Evolutionary conservation across 371 early-diverging fungal genomes (phyloP), one percentile per base, ranked within the genome.

Genomic region (Actinomucor elegans): DNA sequence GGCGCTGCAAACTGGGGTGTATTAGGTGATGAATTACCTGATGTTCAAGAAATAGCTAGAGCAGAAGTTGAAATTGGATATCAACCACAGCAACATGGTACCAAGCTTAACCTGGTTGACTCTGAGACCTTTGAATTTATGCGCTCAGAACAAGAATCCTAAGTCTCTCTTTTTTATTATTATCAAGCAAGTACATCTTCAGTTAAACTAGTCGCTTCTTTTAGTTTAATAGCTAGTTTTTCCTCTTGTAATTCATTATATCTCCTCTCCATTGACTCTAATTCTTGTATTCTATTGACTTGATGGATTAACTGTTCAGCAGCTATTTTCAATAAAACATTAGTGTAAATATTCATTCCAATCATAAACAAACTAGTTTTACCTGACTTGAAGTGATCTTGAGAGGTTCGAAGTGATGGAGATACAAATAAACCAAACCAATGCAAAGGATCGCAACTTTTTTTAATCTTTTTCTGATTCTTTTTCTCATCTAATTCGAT

Each of bases 391-490:
- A 81, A 81, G 45, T 72, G 71, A 2, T 60, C 57, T 50, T 86
- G 86, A 2, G 81, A 70, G 7, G 69, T 66, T 29, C 77, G 69
- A 38, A 86, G 64, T 8, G 79, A 71, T 1, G 84, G 74, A 40
- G 86, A 80, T 17, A 82, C 84, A 21, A 86, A 71, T 47, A 83
- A 45, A 5, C 86, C 86, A 69, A 84, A 86, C 86, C 86, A 86
- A 58, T 80, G 67, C 34, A 86, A 49, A 48, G 86, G 86, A 59
- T 86, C 66, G 9, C 60, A 44, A 14, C 21, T 57, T 29, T 52
- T 67, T 27, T 64, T 49, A 29, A 53, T 45, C 38, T 54, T 54
- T 37, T 54, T 53, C 45, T 43, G 36, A 9, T 44, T 48, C 33
- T 48, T 55, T 32, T 61, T 65, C 15, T 61, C 59, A 34, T 69